Evolutionary conservation across 768 basidiomycete genomes (phyloP).

Genomic region (Suillus tomentosus): DNA sequence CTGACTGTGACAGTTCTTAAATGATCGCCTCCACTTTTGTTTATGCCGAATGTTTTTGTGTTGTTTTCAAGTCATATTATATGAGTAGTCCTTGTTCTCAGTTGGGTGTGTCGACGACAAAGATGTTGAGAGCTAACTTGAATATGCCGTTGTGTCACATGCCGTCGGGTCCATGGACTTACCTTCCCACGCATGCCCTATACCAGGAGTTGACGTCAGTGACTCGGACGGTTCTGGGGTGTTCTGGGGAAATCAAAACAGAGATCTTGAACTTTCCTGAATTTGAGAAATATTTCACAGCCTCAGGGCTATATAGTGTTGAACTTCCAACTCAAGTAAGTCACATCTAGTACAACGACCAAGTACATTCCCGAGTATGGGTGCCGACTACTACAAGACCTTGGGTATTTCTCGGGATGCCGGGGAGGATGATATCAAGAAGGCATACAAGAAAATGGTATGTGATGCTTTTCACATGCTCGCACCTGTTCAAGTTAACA

Average conservation of each 20-base stretch:
- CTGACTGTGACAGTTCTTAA: neutral
- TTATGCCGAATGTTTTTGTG: neutral
- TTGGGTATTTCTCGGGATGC: slow-evolving; percentile 77
- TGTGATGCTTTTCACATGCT: slow-evolving; percentile 19
- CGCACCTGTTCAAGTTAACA: slow-evolving; percentile 13
- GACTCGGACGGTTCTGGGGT: slow-evolving; percentile 35
- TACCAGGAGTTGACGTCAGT: slow-evolving; percentile 29
- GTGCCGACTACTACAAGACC: slow-evolving; percentile 85
- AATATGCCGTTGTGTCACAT: neutral
- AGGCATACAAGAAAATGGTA: slow-evolving; percentile 94
- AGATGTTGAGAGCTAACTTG: too few relatives aligned
- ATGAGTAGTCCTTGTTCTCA: neutral
- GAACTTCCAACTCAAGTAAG: neutral
- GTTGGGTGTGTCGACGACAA: neutral
- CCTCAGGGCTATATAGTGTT: slow-evolving; percentile 8
- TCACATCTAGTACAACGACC: neutral
- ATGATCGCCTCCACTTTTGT: neutral
- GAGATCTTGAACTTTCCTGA: slow-evolving; percentile 1
- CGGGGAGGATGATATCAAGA: slow-evolving; percentile 85
- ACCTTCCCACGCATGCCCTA: slow-evolving; percentile 13
- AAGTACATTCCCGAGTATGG: slow-evolving; percentile 49
- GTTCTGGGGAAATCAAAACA: slow-evolving; percentile 28
- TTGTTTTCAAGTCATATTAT: neutral
- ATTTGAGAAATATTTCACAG: neutral
- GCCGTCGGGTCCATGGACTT: neutral